Conservation (phyloP, 345 rosid species). For the Eucalyptus marginata region DNA sequence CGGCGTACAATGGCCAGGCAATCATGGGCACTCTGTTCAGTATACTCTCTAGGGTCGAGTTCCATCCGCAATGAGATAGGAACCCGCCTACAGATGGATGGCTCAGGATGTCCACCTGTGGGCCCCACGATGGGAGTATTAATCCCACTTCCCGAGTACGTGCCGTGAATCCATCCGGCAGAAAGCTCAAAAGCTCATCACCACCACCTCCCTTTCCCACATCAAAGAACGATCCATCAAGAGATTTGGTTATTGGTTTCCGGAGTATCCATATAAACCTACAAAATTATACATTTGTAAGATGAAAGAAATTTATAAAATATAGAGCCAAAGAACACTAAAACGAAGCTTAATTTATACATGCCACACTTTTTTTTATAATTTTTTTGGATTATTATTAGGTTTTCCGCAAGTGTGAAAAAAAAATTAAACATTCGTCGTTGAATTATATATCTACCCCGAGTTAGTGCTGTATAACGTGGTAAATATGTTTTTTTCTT, state of each 20-base stretch:
- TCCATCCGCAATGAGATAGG: constrained; percentile 74
- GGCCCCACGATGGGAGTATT: constrained; percentile 45
- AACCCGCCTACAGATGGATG: constrained; percentile 59
- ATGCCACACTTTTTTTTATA: background rate
- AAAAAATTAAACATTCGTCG: background rate
- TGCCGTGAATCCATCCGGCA: constrained; percentile 45
- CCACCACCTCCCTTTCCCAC: background rate
- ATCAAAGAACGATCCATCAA: background rate
- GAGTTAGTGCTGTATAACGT: background rate
- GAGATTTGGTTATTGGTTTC: background rate
- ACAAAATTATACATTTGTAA: background rate
- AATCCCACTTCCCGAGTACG: constrained; percentile 23
- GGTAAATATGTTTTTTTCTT: background rate
- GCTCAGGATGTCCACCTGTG: constrained; percentile 36
- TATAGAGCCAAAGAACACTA: background rate
- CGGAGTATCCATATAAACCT: background rate
- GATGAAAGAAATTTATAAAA: background rate
- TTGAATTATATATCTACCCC: background rate
- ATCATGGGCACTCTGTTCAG: constrained; percentile 35
- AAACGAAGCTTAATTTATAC: background rate
- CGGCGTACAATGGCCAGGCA: constrained; percentile 47
- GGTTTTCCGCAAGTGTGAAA: constrained; percentile 5
- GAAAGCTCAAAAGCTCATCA: background rate
- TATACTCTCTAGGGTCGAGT: constrained; percentile 53
- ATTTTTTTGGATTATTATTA: background rate